Evolutionary conservation across 2,329 filamentous ascomycete genomes (phyloP), one percentile per base, ranked within the genome.

Genomic region (Aureobasidium sp.): DNA sequence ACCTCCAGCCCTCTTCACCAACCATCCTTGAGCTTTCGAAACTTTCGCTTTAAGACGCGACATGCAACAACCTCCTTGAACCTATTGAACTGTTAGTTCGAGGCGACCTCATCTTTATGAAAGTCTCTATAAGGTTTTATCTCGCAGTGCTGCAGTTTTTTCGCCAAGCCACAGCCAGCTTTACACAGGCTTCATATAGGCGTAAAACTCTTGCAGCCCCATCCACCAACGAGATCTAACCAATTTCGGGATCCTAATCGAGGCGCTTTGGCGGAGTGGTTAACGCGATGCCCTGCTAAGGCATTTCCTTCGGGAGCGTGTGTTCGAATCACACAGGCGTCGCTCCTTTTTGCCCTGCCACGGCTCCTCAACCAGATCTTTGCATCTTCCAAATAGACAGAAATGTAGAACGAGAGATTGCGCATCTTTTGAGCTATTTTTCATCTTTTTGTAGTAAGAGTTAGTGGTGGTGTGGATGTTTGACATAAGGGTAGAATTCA

Each of bases 281-380:
- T 59, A 59, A 59, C 55, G 55, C 55, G 55, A 44, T 59, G 55
- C 55, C 55, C 55, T 59, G 55, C 55, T 59, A 59, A 59, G 55
- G 55, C 55, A 59, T 44, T 59, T 39, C 55, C 29, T 59, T 59
- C 43, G 55, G 29, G 55, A 39, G 55, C 55, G 34, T 34, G 55
- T 48, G 55, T 59, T 59, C 55, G 55, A 59, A 59, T 59, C 55
- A 48, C 55, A 34, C 34, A 59, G 55, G 55, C 43, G 55, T 59
- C 55, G 55, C 24, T 3, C 20, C 20, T n/a, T 52, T 52, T 52
- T 39, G 10, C 8, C 12, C 1, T 17, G 15, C 10, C 7, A 8
- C 6, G 32, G 2, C 32, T 12, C 9, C 32, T 34, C 29, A 32
- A 39, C 13, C 37, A 4, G 3, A 20, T 17, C 17, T 39, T n/a